phyloP scores from a whole-genome alignment of 1,284 basidiomycete species.

The Cystobasidium pallidum region DNA sequence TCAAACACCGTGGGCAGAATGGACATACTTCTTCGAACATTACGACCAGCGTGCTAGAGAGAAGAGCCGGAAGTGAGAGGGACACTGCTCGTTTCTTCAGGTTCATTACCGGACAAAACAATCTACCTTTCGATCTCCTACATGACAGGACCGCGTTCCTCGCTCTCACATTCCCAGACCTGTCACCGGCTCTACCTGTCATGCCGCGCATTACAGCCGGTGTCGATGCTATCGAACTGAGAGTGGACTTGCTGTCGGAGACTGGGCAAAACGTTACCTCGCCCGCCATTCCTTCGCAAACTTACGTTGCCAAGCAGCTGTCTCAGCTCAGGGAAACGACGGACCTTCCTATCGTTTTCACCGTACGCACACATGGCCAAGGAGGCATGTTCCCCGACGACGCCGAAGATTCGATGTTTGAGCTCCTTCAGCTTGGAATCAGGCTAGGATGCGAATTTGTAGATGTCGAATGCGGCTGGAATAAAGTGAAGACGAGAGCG shows the following conservation, averaged over 20 bases:
- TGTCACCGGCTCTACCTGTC: constrained; percentile 70
- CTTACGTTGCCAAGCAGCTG: constrained; percentile 81
- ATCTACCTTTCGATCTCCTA: constrained; percentile 63
- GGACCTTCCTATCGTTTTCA: constrained; percentile 85
- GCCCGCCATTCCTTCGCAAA: constrained; percentile 67
- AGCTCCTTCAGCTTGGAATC: constrained; percentile 76
- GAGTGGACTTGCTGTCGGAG: constrained; percentile 83
- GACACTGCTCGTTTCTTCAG: constrained; percentile 74
- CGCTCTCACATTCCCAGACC: constrained; percentile 86
- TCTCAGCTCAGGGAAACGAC: constrained; percentile 76
- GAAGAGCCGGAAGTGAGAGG: constrained; percentile 50
- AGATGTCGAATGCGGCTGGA: constrained; percentile 84
- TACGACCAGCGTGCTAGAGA: constrained; percentile 36
- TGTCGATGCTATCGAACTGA: constrained; percentile 87
- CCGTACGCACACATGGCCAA: constrained; percentile 82
- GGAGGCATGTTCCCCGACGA: constrained; percentile 89
- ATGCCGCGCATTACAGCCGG: constrained; percentile 71
- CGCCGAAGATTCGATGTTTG: constrained; percentile 72
- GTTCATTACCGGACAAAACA: constrained; percentile 76
- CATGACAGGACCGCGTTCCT: constrained; percentile 80
- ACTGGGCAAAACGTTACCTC: constrained; percentile 58
- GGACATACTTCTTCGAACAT: constrained; percentile 40
- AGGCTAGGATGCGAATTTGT: constrained; percentile 88
- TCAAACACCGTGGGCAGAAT: constrained; percentile 46
- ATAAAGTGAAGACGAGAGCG: constrained; percentile 66